Base-by-base conservation (phyloP, 202 grass and related monocot genomes). In the Zoysia matrella region DNA sequence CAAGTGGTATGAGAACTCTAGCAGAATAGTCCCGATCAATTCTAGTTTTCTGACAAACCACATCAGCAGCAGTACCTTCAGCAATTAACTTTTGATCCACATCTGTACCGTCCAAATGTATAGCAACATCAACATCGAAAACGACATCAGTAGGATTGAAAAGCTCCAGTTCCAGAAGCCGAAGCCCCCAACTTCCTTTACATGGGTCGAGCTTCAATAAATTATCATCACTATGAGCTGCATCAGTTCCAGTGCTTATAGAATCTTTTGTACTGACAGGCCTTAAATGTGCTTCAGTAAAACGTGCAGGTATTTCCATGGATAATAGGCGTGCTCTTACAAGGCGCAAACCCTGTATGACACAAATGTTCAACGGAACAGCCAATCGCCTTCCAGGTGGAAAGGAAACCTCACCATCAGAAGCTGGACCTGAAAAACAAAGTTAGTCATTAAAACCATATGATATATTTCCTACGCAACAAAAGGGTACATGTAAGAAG, bases 141-240 rank as follows among this genome's bases (percentile, higher is more conserved):
- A 36, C 30, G 1, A 36, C 30, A 36, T 36, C 30, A 36, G 30
- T 36, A 36, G 30, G 30, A 36, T 36, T 36, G 30, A 36, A 36
- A 36, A 36, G 30, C 30, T 36, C 30, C 30, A 36, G 30, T 36
- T 36, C 30, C 30, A 99, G 91, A 84, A 99, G 96, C 9, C 96
- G 93, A 11, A 95, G 78, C 6, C 86, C 96, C 96, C 89, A 92
- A 79, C 93, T 95, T 74, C 93, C 91, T 73, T 91, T 93, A 69
- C 89, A 90, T 4, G 96, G 93, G 84, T 99, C 96, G 14, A 92
- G 90, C 85, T 91, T 99, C 78, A 92, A 80, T 66, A 96, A 77
- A 44, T 82, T 80, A 68, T 42, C 71, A 60, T 88, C 83, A 48
- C 73, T 83, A 71, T 85, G 75, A 8, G 76, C 73, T 13, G 73